Base-by-base conservation (phyloP, 225 moss, liverwort and hornwort genomes). In the Takakia lepidozioides region DNA sequence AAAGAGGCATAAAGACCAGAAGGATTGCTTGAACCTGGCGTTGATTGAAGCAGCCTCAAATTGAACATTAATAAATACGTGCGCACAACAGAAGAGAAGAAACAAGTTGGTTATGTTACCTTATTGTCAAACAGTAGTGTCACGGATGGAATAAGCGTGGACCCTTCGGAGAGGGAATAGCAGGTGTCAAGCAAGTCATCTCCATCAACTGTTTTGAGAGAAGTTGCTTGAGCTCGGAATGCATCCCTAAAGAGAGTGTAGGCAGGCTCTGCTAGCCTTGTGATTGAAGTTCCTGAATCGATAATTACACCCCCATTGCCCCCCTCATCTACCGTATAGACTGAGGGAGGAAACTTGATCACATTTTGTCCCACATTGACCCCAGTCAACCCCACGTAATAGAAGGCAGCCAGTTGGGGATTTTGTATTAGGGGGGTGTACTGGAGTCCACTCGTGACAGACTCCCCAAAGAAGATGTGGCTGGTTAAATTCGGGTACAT, bases 151-250 rank as follows among this genome's bases (percentile, higher is more conserved):
- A n/a, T n/a, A n/a, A n/a, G n/a, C n/a, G n/a, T n/a, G n/a, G n/a
- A n/a, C n/a, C n/a, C n/a, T n/a, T n/a, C n/a, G 4, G 10, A 18
- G 19, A 89, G 40, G 2, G 60, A 5, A 37, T 67, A 89, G 43
- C 89, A 89, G 1, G 80, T 89, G 36, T 89, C 85, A 37, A 89
- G 85, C 38, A 89, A 38, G 11, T 69, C 50, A 32, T 82, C 76
- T 0, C 80, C 69, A 0, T 52, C 57, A 2, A 76, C 43, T 2
- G 47, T 56, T 35, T 65, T 68, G 42, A 85, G 49, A 26, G 71
- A 60, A 18, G 53, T 51, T 15, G 82, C 64, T 17, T 67, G 71
- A 9, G 58, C 55, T 14, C 69, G 73, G 35, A 82, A 89, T 8
- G 71, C 48, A 21, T 89, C 89, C 0, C 89, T 67, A 57, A 89